Evolutionary conservation across 202 grass and related monocot species (phyloP).

Genomic region (Schoenoplectus tabernaemontani): DNA sequence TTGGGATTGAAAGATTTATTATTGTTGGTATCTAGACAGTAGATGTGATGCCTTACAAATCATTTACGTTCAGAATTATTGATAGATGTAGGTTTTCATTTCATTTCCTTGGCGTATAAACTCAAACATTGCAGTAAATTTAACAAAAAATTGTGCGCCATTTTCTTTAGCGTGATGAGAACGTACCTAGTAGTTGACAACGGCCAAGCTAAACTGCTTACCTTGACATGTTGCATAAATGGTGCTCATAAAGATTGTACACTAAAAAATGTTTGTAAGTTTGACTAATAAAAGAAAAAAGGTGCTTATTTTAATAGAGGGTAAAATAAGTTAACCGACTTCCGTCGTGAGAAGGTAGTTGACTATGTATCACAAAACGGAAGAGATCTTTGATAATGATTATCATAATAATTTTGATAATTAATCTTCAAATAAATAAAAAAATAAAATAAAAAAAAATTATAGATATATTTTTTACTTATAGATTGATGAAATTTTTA

Average conservation of each 20-base stretch:
- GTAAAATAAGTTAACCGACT: not conserved
- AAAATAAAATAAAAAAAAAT: no score
- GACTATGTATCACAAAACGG: not conserved
- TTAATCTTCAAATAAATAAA: no score
- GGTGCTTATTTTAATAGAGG: not conserved
- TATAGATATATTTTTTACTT: no score
- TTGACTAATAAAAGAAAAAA: not conserved
- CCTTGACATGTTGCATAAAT: slow-evolving; percentile 11
- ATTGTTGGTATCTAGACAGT: no score
- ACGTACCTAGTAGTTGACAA: slow-evolving; percentile 1
- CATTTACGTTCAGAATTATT: not conserved
- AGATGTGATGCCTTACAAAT: not conserved
- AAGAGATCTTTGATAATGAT: no score
- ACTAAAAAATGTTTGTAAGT: not conserved
- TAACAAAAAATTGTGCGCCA: not conserved
- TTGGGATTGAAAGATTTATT: no score
- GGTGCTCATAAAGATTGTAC: not conserved
- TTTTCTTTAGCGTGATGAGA: slow-evolving; percentile 18
- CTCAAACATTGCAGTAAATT: not conserved
- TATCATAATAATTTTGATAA: no score
- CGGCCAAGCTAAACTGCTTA: not conserved
- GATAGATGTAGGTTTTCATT: not conserved
- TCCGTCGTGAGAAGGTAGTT: not conserved
- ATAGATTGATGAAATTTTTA: no score
- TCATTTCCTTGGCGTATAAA: not conserved